Percentiles rank a stretch among this genome's conserved stretches.
These are phyloP conservation scores for Pleurotus salmoneostramineus DNA, from an alignment of 768 basidiomycete species.

Conservation along the genomic window DNA sequence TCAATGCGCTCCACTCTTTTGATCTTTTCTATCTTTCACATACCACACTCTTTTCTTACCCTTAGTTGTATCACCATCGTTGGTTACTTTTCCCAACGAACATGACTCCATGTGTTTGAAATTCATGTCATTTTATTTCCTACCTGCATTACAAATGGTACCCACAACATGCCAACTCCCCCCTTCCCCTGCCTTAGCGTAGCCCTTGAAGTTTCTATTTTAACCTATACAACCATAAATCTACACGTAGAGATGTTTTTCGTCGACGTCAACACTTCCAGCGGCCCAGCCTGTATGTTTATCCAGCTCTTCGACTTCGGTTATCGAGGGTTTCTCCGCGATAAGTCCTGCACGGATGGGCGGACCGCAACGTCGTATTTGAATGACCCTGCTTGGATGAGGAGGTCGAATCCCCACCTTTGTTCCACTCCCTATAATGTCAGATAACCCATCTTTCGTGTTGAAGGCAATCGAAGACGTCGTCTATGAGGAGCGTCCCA, in stretches of 20 bases:
- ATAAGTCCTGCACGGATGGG: neutral
- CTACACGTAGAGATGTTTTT: no score
- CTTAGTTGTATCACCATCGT: conserved; percentile 3
- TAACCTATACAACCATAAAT: no score
- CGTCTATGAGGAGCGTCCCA: conserved; percentile 67
- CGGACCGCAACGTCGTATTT: conserved; percentile 2
- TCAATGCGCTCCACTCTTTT: neutral
- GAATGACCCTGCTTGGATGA: neutral
- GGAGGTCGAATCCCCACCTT: neutral
- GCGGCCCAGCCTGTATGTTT: neutral
- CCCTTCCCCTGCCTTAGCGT: neutral
- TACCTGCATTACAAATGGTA: no score
- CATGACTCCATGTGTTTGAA: neutral
- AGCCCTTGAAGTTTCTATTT: neutral
- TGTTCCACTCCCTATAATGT: conserved; percentile 34
- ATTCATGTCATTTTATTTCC: neutral
- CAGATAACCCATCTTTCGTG: conserved; percentile 79
- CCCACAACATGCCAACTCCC: no score
- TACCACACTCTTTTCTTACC: neutral
- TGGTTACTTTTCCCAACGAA: neutral
- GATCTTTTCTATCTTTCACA: neutral
- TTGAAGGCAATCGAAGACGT: conserved; percentile 66
- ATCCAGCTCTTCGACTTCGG: no score
- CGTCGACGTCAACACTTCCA: neutral
- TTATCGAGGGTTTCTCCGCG: neutral